Percentiles rank a stretch among this genome's conserved stretches.
Evolutionary conservation across 1,139 yeast genomes (phyloP).

Genomic region (Debaryomyces udenii): DNA sequence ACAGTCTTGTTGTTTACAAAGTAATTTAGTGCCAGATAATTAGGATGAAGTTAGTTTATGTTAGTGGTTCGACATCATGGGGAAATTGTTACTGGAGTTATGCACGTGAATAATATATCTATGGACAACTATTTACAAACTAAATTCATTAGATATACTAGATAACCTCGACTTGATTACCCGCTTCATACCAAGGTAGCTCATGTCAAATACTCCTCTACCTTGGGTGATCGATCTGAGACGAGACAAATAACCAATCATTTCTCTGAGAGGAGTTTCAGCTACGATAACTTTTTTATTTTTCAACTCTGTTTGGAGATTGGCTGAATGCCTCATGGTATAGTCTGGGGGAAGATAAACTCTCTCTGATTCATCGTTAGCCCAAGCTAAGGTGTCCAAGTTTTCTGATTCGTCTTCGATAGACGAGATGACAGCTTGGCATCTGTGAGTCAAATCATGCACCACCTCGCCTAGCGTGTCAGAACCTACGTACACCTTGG

Average conservation of each 20-base stretch:
- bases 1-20: no score
- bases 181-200: constrained; percentile 70
- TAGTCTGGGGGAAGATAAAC: constrained; percentile 64
- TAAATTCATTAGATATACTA: constrained; percentile 25
- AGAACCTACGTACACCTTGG: constrained; percentile 67
- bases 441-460: constrained; percentile 69
- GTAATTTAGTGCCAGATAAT: no score
- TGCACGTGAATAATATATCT: constrained; percentile 5
- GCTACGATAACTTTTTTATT: constrained; percentile 67
- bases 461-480: constrained; percentile 81
- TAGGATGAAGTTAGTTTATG: neutral
- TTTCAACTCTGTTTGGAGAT: constrained; percentile 20
- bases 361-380: constrained; percentile 53
- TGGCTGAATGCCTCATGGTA: constrained; percentile 30
- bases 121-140: constrained; percentile 7
- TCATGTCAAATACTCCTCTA: constrained; percentile 81
- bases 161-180: constrained; percentile 52
- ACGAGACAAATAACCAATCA: constrained; percentile 84
- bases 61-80: constrained; percentile 3
- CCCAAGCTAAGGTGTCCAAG: constrained; percentile 42
- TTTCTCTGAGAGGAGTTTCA: constrained; percentile 80
- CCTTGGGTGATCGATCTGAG: constrained; percentile 89
- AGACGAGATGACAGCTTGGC: constrained; percentile 69
- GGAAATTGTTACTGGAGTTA: constrained; percentile 1
- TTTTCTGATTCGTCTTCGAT: constrained; percentile 63